phyloP scores from a whole-genome alignment of 1,284 basidiomycete species.

The Rhodotorula sp. region DNA sequence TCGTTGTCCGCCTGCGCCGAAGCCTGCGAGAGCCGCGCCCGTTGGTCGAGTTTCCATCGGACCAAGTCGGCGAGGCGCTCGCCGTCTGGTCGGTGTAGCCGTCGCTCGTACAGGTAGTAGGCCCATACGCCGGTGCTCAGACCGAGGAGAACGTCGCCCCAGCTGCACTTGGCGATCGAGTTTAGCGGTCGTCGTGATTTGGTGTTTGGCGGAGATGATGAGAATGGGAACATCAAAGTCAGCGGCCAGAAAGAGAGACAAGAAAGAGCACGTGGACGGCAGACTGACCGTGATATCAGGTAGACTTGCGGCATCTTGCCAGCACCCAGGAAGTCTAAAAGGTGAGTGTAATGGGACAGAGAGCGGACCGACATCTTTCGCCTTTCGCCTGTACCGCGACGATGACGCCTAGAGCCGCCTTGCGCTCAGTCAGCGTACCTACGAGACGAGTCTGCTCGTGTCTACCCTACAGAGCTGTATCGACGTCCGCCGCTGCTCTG shows the following conservation, averaged over 20 bases:
- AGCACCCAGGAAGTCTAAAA: not conserved
- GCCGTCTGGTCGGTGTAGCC: constrained; percentile 1
- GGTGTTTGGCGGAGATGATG: no score
- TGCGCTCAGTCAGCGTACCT: not conserved
- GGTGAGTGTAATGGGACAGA: not conserved
- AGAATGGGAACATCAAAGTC: not conserved
- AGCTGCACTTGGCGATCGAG: not conserved
- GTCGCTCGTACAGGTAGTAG: constrained; percentile 24
- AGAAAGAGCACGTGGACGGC: not conserved
- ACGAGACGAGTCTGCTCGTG: not conserved
- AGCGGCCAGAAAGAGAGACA: not conserved
- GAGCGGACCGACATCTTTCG: not conserved
- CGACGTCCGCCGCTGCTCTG: not conserved
- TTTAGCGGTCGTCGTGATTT: not conserved
- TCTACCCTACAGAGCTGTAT: not conserved
- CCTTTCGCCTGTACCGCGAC: not conserved
- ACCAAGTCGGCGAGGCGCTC: constrained; percentile 16
- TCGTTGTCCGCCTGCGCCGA: constrained; percentile 6
- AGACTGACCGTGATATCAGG: constrained; percentile 16
- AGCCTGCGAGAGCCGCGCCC: not conserved
- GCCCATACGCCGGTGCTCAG: constrained; percentile 16
- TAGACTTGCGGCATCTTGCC: constrained; percentile 12
- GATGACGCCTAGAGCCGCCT: not conserved
- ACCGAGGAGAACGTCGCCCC: constrained; percentile 21
- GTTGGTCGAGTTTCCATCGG: constrained; percentile 15